Percentiles rank a stretch among this genome's conserved stretches.
Evolutionary conservation across 164 flowering plant species (phyloP).

Genomic region (Malania oleifera): DNA sequence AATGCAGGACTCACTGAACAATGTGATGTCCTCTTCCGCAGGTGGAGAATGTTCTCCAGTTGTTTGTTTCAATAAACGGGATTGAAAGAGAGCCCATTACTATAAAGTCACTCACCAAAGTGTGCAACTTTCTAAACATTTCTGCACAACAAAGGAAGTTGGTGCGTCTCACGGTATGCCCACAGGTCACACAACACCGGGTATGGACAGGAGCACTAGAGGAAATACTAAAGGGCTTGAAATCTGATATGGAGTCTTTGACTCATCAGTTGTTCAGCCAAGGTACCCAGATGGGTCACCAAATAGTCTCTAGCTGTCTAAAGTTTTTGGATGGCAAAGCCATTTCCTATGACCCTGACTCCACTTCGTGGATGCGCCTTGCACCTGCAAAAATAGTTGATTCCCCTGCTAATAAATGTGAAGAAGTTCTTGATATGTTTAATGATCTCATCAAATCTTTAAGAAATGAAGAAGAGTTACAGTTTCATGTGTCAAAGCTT

Average conservation of each 20-base stretch:
- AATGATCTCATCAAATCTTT: conserved; percentile 53
- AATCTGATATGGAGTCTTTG: conserved; percentile 42
- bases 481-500: conserved; percentile 45
- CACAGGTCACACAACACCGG: conserved; percentile 66
- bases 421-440: conserved; percentile 72
- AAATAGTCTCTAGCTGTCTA: conserved; percentile 56
- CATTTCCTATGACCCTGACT: conserved; percentile 34
- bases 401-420: conserved; percentile 43
- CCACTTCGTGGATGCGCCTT: conserved; percentile 77
- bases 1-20: conserved; percentile 37
- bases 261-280: conserved; percentile 12
- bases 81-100: conserved; percentile 50
- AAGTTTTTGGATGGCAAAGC: conserved; percentile 41
- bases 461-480: conserved; percentile 30
- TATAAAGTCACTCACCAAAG: conserved; percentile 50
- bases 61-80: conserved; percentile 34
- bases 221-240: conserved; percentile 51
- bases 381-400: conserved; percentile 31
- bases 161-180: conserved; percentile 49
- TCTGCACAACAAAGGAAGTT: conserved; percentile 68
- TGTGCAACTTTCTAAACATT: conserved; percentile 46
- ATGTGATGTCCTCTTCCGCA: conserved; percentile 4
- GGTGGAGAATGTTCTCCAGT: conserved; percentile 6
- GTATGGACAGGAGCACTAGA: conserved; percentile 61
- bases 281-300: conserved; percentile 43